Percentiles rank a stretch among this genome's conserved stretches.
Conservation (phyloP, 140 eudicot species). For the Erigeron philadelphicus region DNA sequence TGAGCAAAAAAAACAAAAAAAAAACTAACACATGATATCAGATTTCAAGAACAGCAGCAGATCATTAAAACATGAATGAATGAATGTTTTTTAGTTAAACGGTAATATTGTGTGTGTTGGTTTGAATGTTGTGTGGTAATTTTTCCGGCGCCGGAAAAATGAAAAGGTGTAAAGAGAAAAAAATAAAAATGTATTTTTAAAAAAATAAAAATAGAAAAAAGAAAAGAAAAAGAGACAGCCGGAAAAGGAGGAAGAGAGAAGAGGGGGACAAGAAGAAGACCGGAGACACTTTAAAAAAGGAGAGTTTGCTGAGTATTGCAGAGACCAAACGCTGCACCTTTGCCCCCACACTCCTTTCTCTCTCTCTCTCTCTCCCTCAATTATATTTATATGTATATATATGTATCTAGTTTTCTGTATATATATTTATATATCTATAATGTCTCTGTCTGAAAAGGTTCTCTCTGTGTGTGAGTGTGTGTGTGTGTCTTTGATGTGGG, state of each 20-base stretch:
- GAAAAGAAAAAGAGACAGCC: not conserved
- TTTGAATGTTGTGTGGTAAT: not conserved
- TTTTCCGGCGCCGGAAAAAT: constrained; percentile 31
- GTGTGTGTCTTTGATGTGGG: constrained; percentile 14
- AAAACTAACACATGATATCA: not conserved
- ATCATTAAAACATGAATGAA: not conserved
- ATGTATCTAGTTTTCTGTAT: constrained; percentile 13
- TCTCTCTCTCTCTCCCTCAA: constrained; percentile 19
- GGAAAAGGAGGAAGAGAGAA: constrained; percentile 25
- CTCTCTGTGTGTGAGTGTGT: not conserved
- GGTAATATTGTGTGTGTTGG: not conserved
- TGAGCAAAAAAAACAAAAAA: not conserved
- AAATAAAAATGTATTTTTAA: not conserved
- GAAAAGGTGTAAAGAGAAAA: not conserved
- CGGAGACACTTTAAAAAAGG: constrained; percentile 40
- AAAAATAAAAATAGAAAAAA: not conserved
- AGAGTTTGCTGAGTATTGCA: constrained; percentile 34
- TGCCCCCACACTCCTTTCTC: constrained; percentile 37
- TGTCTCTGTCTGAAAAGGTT: too few species aligned
- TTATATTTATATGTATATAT: not conserved
- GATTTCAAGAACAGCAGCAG: not conserved
- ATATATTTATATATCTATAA: not conserved
- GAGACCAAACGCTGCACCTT: constrained; percentile 53
- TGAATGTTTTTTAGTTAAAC: too few species aligned
- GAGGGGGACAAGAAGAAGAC: constrained; percentile 39